Evolutionary conservation across 73 alveolate species (phyloP), one percentile per base, ranked within the genome.

Genomic region (Paramecium pentaurelia): DNA sequence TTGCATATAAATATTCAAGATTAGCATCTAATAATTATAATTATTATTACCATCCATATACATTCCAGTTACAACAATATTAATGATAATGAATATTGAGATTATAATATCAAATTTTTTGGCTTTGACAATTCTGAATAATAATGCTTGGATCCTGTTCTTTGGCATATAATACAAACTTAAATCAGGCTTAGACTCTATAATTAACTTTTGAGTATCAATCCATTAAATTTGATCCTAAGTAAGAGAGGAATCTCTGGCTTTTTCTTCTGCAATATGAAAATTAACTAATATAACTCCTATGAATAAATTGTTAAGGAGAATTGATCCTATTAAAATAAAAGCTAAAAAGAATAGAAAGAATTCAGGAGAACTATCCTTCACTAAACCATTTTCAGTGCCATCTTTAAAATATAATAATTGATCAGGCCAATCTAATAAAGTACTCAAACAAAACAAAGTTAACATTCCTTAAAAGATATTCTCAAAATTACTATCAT

Each of bases 241-340:
- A 25, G 91, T 80, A 27, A 80, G 91, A 10, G 44, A 80, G 12
- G 71, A 34, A 27, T 42, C 91, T 47, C 75, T 80, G 8, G 91
- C 47, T 1, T 80, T 80, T 25, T 80, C 91, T 6, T 80, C 91
- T 5, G 99, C 99, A 44, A 95, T 98, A 86, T 98, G 96, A 88
- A 97, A 98, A 93, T 98, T 97, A 60, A 93, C 95, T 88, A 98
- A 97, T 92, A 98, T 86, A 38, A 98, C 99, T 38, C 99, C 99
- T 38, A 97, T 95, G 88, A 98, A 97, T 87, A 98, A 92, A 93
- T 98, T 98, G 11, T 97, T 95, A 60, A 98, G 97, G 88, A 97
- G 98, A 94, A 96, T 97, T 0, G 99, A 93, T 0, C 99, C 99
- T 5, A 98, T 96, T 32, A 98, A 88, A n/a, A 97, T 95, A 93